phyloP scores from a whole-genome alignment of 306 rosid species.

The Hylodesmum podocarpum region DNA sequence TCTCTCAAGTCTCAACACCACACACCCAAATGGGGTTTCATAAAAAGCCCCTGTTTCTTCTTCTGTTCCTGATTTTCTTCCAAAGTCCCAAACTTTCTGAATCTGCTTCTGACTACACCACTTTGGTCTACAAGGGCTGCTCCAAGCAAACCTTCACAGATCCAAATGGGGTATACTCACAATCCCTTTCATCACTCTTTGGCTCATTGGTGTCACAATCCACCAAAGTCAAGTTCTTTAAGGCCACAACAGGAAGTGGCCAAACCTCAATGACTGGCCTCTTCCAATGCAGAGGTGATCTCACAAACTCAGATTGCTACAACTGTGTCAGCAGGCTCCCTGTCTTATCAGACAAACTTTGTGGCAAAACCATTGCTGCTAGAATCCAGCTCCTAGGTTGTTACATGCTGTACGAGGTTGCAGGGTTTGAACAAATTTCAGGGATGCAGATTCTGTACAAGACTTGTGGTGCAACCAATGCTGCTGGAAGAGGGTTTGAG shows the following conservation, averaged over 20 bases:
- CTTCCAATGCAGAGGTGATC: constrained; percentile 97
- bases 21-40: constrained; percentile 60
- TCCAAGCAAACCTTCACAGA: constrained; percentile 79
- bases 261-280: constrained; percentile 71
- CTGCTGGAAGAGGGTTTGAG: constrained; percentile 79
- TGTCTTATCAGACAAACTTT: constrained; percentile 48
- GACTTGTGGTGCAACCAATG: constrained; percentile 66
- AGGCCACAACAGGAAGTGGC: constrained; percentile 65
- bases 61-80: constrained; percentile 35
- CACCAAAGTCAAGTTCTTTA: constrained; percentile 69
- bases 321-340: constrained; percentile 83
- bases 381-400: constrained; percentile 87
- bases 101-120: constrained; percentile 64
- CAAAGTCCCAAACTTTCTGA: constrained; percentile 39
- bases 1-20: constrained; percentile 19
- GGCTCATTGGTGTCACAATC: constrained; percentile 75
- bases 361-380: constrained; percentile 78
- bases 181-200: constrained; percentile 75
- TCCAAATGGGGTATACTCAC: constrained; percentile 87
- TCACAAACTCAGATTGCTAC: constrained; percentile 75
- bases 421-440: constrained; percentile 83
- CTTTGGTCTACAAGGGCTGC: constrained; percentile 88
- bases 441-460: constrained; percentile 80
- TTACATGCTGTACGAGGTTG: constrained; percentile 78
- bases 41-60: constrained; percentile 37